These are phyloP conservation scores for Colletotrichum tabaci DNA, from an alignment of 2,329 filamentous ascomycete species.

Conservation along the genomic window DNA sequence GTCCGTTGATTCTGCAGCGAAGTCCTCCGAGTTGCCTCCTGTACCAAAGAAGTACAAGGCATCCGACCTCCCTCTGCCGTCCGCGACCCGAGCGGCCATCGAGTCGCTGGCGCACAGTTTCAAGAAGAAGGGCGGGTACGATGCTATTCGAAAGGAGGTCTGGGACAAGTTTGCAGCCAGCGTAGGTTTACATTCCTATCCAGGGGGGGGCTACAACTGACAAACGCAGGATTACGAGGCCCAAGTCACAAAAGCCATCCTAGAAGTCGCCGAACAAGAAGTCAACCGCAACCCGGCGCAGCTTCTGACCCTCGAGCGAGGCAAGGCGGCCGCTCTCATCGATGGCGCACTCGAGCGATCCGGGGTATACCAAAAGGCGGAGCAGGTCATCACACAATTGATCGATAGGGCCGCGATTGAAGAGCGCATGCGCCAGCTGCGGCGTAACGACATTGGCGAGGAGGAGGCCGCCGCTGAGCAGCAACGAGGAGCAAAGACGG, in stretches of 20 bases:
- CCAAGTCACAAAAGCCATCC: conserved; percentile 75
- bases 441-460: conserved; percentile 77
- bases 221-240: conserved; percentile 75
- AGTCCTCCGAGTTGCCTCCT: conserved; percentile 12
- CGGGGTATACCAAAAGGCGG: conserved; percentile 81
- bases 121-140: conserved; percentile 90
- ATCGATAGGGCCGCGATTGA: conserved; percentile 80
- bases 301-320: conserved; percentile 80
- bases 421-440: conserved; percentile 77
- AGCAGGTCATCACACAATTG: conserved; percentile 73
- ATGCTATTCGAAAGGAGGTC: conserved; percentile 81
- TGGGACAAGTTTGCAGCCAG: conserved; percentile 82
- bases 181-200: conserved; percentile 60
- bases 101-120: conserved; percentile 84
- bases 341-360: conserved; percentile 84
- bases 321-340: conserved; percentile 81
- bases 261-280: conserved; percentile 80
- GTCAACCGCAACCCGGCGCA: conserved; percentile 81
- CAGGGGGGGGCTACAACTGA: neutral
- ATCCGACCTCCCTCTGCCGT: conserved; percentile 81
- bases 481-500: conserved; percentile 77
- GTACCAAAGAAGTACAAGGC: conserved; percentile 73
- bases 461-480: conserved; percentile 78
- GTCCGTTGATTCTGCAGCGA: conserved; percentile 6
- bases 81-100: conserved; percentile 80